phyloP scores from a whole-genome alignment of 2,329 filamentous ascomycete genomes.

The Hypoxylon sp. region DNA sequence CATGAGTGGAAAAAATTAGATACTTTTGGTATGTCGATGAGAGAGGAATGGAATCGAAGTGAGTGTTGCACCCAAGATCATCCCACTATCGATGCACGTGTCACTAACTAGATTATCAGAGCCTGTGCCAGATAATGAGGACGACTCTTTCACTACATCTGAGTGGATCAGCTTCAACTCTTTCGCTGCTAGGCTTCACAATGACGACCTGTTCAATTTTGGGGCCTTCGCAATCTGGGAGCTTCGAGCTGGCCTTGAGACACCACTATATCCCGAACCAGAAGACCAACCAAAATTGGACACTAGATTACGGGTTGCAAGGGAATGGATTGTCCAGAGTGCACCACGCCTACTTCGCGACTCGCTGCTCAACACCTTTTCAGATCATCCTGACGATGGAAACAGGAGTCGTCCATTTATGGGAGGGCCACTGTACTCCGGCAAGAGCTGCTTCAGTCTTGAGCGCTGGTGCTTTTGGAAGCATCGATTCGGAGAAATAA shows the following conservation, averaged over 20 bases:
- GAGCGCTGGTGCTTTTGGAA: constrained; percentile 34
- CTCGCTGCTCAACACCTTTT: neutral
- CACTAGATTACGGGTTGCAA: constrained; percentile 1
- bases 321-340: constrained; percentile 22
- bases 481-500: constrained; percentile 14
- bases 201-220: neutral
- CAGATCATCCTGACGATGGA: no score
- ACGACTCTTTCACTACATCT: no score
- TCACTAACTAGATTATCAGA: no score
- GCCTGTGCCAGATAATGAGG: no score
- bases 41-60: no score
- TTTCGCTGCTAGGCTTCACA: constrained; percentile 10
- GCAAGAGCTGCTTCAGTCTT: constrained; percentile 1
- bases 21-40: no score
- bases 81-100: no score
- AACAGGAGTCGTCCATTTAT: neutral
- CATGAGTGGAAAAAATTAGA: no score
- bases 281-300: neutral
- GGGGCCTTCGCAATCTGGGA: constrained; percentile 13
- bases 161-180: constrained; percentile 27
- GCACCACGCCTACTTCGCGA: neutral
- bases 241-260: constrained; percentile 4
- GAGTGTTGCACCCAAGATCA: neutral
- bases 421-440: constrained; percentile 13
- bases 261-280: neutral